phyloP scores from a whole-genome alignment of 31 red algal species.

The Endocladia muricata region DNA sequence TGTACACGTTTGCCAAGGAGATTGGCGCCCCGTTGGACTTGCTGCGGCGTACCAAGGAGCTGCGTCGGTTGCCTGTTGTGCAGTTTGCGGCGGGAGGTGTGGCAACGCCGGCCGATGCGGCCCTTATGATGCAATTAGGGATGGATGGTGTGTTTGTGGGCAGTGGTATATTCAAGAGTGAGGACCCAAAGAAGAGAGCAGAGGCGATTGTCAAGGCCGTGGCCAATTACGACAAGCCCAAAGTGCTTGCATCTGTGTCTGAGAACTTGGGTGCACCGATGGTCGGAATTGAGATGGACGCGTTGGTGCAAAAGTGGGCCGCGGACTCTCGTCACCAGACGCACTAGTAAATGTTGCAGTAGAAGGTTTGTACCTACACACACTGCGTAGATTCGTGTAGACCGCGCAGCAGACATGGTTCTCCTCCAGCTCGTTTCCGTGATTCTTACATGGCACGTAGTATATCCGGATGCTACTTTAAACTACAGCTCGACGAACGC shows the following conservation, averaged over 20 bases:
- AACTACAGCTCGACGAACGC: too few relatives aligned
- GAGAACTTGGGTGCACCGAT: constrained; percentile 85
- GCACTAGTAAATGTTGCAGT: constrained; percentile 54
- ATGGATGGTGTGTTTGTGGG: constrained; percentile 99
- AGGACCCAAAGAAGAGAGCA: constrained; percentile 79
- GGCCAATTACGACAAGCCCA: constrained; percentile 86
- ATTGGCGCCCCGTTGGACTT: constrained; percentile 87
- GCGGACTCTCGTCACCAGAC: constrained; percentile 83
- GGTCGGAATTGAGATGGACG: constrained; percentile 99
- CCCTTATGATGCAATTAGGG: constrained; percentile 98
- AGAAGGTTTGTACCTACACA: too few relatives aligned
- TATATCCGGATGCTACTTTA: too few relatives aligned
- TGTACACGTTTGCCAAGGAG: constrained; percentile 94
- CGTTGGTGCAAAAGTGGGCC: constrained; percentile 93
- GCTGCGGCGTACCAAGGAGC: constrained; percentile 75
- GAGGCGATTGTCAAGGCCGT: constrained; percentile 99
- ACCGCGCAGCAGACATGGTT: too few relatives aligned
- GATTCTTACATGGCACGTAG: too few relatives aligned
- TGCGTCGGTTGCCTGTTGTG: constrained; percentile 90
- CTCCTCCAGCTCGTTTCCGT: too few relatives aligned
- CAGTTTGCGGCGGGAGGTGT: constrained; percentile 99
- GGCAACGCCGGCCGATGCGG: constrained; percentile 96
- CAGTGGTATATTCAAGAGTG: constrained; percentile 97
- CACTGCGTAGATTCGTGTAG: too few relatives aligned
- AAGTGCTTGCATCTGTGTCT: constrained; percentile 71